A percentile compares a stretch with the other conserved stretches of the same genome.
phyloP scores from a whole-genome alignment of 2,329 filamentous ascomycete species.

The Colletotrichum lini region DNA sequence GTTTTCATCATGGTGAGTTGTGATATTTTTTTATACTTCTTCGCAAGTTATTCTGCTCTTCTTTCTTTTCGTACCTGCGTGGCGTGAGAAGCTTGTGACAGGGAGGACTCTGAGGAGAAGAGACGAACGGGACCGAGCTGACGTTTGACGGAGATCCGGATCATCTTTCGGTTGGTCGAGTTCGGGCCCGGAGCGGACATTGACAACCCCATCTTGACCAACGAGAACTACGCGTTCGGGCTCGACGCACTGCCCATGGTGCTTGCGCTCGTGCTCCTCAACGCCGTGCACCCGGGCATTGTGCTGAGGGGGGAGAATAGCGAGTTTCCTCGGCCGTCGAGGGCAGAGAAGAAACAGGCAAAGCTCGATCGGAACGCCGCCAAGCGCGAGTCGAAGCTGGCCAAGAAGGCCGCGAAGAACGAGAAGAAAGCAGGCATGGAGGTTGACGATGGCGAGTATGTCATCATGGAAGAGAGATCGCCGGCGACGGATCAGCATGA shows the following conservation, averaged over 20 bases:
- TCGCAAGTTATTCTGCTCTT: no score
- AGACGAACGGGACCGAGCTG: constrained; percentile 37
- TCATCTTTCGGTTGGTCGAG: constrained; percentile 73
- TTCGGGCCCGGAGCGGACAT: constrained; percentile 62
- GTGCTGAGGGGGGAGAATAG: constrained; percentile 61
- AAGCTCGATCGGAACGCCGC: constrained; percentile 53
- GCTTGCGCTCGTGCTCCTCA: constrained; percentile 59
- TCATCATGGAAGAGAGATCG: constrained; percentile 1
- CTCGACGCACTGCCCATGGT: constrained; percentile 71
- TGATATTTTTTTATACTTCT: background rate
- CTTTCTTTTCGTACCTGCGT: background rate
- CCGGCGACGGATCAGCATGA: constrained; percentile 12
- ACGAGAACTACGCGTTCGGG: constrained; percentile 67
- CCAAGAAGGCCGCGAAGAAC: constrained; percentile 14
- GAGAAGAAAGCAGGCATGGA: constrained; percentile 11
- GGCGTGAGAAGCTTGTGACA: constrained; percentile 16
- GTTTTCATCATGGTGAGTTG: constrained; percentile 53
- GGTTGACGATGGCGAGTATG: background rate
- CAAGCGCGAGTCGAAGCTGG: background rate
- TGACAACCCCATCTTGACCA: constrained; percentile 61
- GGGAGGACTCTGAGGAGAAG: constrained; percentile 8
- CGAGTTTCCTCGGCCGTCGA: constrained; percentile 59
- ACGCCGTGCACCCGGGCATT: constrained; percentile 63
- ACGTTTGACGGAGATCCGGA: constrained; percentile 60
- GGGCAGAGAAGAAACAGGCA: constrained; percentile 61